These are phyloP conservation scores for Suhomyces ambrosiae DNA, from an alignment of 1,139 yeast genomes.

Conservation along the genomic window DNA sequence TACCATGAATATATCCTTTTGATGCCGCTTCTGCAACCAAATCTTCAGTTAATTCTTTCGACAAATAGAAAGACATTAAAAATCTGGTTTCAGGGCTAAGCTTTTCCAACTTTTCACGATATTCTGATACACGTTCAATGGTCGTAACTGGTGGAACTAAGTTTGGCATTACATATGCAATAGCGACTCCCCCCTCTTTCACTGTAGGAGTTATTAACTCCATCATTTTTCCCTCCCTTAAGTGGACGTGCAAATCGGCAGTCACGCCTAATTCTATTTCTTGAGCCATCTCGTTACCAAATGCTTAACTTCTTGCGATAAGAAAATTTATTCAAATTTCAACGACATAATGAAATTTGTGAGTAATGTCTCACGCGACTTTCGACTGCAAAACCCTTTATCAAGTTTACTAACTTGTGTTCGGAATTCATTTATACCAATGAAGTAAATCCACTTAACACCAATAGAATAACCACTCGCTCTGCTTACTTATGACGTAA, in stretches of 20 bases:
- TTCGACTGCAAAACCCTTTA: slow-evolving; percentile 1
- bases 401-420: too few species aligned
- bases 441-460: too few species aligned
- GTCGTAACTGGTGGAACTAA: slow-evolving; percentile 89
- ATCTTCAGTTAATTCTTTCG: slow-evolving; percentile 80
- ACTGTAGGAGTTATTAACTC: slow-evolving; percentile 88
- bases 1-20: slow-evolving; percentile 71
- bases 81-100: slow-evolving; percentile 84
- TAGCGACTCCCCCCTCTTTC: slow-evolving; percentile 84
- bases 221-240: slow-evolving; percentile 93
- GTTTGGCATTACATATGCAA: slow-evolving; percentile 96
- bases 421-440: too few species aligned
- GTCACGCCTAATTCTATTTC: slow-evolving; percentile 73
- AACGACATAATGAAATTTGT: not conserved
- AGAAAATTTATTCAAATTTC: not conserved
- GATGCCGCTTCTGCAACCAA: slow-evolving; percentile 78
- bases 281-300: slow-evolving; percentile 5
- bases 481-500: too few species aligned
- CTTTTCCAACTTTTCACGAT: slow-evolving; percentile 63
- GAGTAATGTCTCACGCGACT: slow-evolving; percentile 1
- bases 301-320: too few species aligned
- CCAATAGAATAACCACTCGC: too few species aligned
- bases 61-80: slow-evolving; percentile 85
- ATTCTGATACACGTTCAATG: slow-evolving; percentile 69
- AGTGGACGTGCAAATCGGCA: slow-evolving; percentile 95